phyloP scores from a whole-genome alignment of 164 flowering plant genomes.

The Chimonanthus salicifolius region DNA sequence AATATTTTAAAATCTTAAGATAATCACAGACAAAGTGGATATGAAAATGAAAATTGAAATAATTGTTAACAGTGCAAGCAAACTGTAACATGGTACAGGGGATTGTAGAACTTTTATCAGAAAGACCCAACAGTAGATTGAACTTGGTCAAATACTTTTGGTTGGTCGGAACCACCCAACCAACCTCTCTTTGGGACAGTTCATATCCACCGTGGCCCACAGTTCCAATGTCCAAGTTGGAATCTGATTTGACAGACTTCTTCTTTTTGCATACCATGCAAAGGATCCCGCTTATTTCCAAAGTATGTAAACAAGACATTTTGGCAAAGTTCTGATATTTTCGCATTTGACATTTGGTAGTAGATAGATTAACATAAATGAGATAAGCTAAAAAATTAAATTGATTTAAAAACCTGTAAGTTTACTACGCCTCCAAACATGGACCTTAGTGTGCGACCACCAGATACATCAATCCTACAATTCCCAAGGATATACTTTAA shows the following conservation, averaged over 20 bases:
- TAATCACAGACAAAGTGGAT: too few relatives aligned
- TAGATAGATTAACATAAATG: background rate
- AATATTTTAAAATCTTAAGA: too few relatives aligned
- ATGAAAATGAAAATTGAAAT: too few relatives aligned
- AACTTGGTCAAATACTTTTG: background rate
- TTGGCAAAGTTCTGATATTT: background rate
- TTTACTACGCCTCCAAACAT: constrained; percentile 73
- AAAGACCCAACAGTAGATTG: background rate
- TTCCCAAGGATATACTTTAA: background rate
- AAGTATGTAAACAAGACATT: background rate
- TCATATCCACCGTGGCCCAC: background rate
- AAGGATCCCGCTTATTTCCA: background rate
- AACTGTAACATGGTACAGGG: too few relatives aligned
- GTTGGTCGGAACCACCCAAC: background rate
- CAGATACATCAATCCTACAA: constrained; percentile 66
- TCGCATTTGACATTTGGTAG: background rate
- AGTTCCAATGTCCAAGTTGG: background rate
- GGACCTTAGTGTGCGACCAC: constrained; percentile 58
- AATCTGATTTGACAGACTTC: background rate
- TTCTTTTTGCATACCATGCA: too few relatives aligned
- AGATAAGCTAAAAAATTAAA: background rate
- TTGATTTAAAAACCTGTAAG: constrained; percentile 46
- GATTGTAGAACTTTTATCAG: too few relatives aligned
- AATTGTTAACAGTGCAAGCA: too few relatives aligned
- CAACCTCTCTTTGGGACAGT: background rate